Conservation (phyloP, 371 early-diverging fungal genomes). For the Mucor lusitanicus region DNA sequence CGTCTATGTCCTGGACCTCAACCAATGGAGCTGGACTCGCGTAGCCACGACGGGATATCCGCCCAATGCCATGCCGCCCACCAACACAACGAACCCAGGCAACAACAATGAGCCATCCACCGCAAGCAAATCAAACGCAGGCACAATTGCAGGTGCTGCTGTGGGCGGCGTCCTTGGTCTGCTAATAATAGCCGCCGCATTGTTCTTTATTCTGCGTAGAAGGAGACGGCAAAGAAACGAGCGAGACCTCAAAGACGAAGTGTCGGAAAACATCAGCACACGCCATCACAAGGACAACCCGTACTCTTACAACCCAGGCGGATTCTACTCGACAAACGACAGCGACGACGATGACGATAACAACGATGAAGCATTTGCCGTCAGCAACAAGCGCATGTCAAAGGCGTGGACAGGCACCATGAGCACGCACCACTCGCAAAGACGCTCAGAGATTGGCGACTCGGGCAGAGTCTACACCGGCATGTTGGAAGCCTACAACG, state of each 20-base stretch:
- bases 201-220: constrained; percentile 14
- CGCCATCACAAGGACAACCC: constrained; percentile 9
- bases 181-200: constrained; percentile 4
- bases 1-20: constrained; percentile 29
- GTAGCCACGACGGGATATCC: constrained; percentile 24
- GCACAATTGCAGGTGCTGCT: constrained; percentile 27
- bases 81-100: not conserved
- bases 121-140: not conserved
- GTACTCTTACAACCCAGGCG: constrained; percentile 10
- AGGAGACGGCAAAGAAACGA: not conserved
- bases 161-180: constrained; percentile 21
- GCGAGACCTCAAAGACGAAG: not conserved
- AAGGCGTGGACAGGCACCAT: constrained; percentile 13
- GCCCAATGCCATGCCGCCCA: not conserved
- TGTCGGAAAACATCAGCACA: constrained; percentile 3
- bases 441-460: constrained; percentile 37
- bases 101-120: not conserved
- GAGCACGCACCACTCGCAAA: constrained; percentile 8
- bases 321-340: constrained; percentile 10
- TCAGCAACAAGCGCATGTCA: constrained; percentile 8
- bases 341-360: constrained; percentile 4
- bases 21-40: constrained; percentile 33
- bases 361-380: not conserved
- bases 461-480: constrained; percentile 35
- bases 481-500: constrained; percentile 20